Conservation (phyloP, 1,139 yeast species). For the Magnusiomyces ingens region DNA sequence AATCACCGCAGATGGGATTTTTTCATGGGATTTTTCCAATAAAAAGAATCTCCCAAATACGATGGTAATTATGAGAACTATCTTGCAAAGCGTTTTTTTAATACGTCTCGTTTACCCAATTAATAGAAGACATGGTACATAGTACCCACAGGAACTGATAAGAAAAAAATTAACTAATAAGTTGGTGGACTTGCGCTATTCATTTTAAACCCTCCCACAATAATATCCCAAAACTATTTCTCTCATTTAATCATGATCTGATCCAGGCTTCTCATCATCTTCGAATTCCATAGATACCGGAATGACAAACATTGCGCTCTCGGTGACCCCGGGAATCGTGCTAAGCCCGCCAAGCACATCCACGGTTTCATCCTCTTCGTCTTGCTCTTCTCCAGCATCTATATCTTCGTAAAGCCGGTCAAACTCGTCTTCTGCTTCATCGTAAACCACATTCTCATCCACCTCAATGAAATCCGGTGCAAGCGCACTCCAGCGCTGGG, state of each 20-base stretch:
- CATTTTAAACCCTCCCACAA: not conserved
- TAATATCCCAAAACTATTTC: not conserved
- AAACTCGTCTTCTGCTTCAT: slow-evolving; percentile 88
- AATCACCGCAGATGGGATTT: not conserved
- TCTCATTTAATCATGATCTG: not conserved
- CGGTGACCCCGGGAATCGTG: slow-evolving; percentile 28
- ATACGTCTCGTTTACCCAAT: too few relatives aligned
- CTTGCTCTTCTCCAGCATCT: slow-evolving; percentile 55
- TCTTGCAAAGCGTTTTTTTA: too few relatives aligned
- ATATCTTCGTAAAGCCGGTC: slow-evolving; percentile 78
- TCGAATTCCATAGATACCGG: slow-evolving; percentile 27
- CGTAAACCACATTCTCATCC: slow-evolving; percentile 84
- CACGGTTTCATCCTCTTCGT: slow-evolving; percentile 60
- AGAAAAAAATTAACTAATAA: too few relatives aligned
- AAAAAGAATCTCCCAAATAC: too few relatives aligned
- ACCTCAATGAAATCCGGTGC: slow-evolving; percentile 96
- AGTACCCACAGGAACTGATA: too few relatives aligned
- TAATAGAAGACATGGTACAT: too few relatives aligned
- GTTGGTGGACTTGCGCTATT: too few relatives aligned
- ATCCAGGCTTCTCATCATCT: slow-evolving; percentile 16
- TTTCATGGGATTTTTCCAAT: too few relatives aligned
- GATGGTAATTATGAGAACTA: too few relatives aligned
- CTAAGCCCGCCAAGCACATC: slow-evolving; percentile 43
- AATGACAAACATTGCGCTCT: slow-evolving; percentile 41
- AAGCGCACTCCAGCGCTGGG: slow-evolving; percentile 93